Base-by-base conservation (phyloP, 805 yeast species). In the Groenewaldozyma salmanticensis region DNA sequence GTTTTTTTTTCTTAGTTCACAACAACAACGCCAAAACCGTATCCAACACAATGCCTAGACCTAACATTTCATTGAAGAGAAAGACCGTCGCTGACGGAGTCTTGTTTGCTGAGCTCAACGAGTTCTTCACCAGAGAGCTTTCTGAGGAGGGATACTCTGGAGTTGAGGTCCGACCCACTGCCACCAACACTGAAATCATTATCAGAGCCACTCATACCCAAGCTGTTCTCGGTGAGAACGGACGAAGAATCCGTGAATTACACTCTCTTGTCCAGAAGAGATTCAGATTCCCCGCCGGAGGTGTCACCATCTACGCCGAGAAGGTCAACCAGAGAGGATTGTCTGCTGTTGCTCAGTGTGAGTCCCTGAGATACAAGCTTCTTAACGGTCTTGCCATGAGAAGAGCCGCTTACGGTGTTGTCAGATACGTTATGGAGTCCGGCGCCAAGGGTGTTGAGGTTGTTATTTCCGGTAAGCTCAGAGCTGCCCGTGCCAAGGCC, bases 391-490 rank as follows among this genome's bases (percentile, higher is more conserved):
- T 92, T 67, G 95, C 97, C 66, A 87, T 92, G 77, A 87, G 98
- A 79, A 86, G 98, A 79, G 98, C 98, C 61, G 97, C 97, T 64
- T 92, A 92, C 86, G 97, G 97, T 86, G 97, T 92, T 61, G 94
- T 92, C 75, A 87, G 98, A 79, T 85, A 79, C 81, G 96, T 94
- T 66, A 92, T 92, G 96, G 96, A 88, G 73, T 86, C 96, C 55
- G 98, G 98, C 74, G 98, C 98, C 68, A 92, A 92, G 85, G 98
- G 98, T 88, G 96, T 94, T 67, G 98, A 92, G 79, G 98, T 92
- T 71, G 97, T 92, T 62, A 84, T 92, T 67, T 87, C 96, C 60
- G 98, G 98, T 81, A 92, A 92, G 77, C 82, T 94, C 71, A 86
- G 96, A 78, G 98, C 96, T 74, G 98, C 97, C 65, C 87, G 98